phyloP scores from a whole-genome alignment of 495 filamentous ascomycete genomes.

The Emericellopsis terricola region DNA sequence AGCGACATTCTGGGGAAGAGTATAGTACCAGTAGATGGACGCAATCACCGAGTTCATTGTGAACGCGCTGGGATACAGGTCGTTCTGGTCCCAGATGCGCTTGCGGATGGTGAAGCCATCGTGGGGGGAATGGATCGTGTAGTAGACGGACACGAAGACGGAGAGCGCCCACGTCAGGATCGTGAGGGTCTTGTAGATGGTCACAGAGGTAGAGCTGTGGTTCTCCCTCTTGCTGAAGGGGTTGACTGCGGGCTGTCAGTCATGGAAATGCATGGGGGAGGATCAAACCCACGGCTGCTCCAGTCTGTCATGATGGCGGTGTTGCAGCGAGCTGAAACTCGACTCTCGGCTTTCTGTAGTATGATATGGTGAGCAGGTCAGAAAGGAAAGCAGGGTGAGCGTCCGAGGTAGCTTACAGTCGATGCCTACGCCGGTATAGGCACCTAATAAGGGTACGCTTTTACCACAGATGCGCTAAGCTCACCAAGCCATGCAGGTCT shows the following conservation, averaged over 20 bases:
- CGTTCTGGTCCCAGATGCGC: slow-evolving; percentile 54
- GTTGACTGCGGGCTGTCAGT: slow-evolving; percentile 27
- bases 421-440: no score
- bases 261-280: background rate
- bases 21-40: slow-evolving; percentile 70
- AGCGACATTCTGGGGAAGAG: no score
- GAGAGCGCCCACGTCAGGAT: slow-evolving; percentile 54
- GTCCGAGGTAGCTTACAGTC: no score
- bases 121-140: slow-evolving; percentile 40
- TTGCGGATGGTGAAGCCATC: slow-evolving; percentile 35
- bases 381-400: no score
- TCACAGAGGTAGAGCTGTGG: slow-evolving; percentile 29
- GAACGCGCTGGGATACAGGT: slow-evolving; percentile 49
- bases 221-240: slow-evolving; percentile 48
- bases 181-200: slow-evolving; percentile 47
- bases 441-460: no score
- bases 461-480: no score
- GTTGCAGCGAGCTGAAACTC: no score
- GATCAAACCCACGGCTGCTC: slow-evolving; percentile 3
- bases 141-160: slow-evolving; percentile 49
- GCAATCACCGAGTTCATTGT: slow-evolving; percentile 52
- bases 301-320: background rate
- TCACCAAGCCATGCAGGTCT: no score
- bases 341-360: no score
- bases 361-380: no score